phyloP scores from a whole-genome alignment of 148 eudicot genomes.

The Salicornia ramosissima region DNA sequence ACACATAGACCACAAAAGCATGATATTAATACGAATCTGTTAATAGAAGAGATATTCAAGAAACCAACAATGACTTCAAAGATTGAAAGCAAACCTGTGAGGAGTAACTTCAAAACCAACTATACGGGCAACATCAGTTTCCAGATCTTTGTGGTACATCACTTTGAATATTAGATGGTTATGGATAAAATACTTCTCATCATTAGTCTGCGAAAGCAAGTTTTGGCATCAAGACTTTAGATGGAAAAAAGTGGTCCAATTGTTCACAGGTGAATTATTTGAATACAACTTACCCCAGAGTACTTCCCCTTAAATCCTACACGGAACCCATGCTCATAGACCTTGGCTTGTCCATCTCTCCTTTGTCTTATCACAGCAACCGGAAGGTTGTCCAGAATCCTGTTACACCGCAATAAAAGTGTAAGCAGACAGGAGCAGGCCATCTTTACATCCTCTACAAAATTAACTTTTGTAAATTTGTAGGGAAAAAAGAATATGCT shows the following conservation, averaged over 20 bases:
- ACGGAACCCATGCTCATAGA: conserved; percentile 48
- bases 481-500: no score
- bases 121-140: conserved; percentile 45
- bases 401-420: conserved; percentile 20
- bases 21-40: neutral
- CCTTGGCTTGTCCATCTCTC: conserved; percentile 38
- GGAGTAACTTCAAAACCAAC: conserved; percentile 54
- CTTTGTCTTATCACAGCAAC: conserved; percentile 41
- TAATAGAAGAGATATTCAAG: neutral
- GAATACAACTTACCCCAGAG: conserved; percentile 33
- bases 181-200: conserved; percentile 43
- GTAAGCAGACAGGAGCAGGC: conserved; percentile 8
- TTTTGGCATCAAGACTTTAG: conserved; percentile 11
- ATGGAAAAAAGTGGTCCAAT: neutral
- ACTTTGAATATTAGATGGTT: conserved; percentile 52
- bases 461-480: neutral
- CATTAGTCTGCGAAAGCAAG: conserved; percentile 35
- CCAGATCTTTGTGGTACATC: conserved; percentile 43
- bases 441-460: neutral
- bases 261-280: neutral
- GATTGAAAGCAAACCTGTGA: conserved; percentile 30
- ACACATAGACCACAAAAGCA: neutral
- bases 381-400: conserved; percentile 58
- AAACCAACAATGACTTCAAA: conserved; percentile 3
- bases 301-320: conserved; percentile 50